These are phyloP conservation scores for Mortierella polycephala DNA, from an alignment of 371 early-diverging fungal genomes.

Conservation along the genomic window DNA sequence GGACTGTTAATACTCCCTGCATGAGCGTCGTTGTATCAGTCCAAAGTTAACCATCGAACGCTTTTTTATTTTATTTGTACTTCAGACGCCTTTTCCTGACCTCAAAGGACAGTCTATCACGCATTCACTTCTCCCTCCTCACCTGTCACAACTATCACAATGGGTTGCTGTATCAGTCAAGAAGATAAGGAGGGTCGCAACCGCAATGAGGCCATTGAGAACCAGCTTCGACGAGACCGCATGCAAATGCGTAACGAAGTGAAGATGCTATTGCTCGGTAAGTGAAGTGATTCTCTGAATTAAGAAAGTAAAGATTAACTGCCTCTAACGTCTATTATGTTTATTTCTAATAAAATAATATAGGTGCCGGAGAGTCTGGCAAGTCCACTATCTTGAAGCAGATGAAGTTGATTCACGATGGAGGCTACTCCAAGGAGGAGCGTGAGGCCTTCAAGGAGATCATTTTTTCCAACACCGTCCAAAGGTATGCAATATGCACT, in stretches of 20 bases:
- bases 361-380: conserved; percentile 98
- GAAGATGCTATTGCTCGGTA: conserved; percentile 95
- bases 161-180: conserved; percentile 92
- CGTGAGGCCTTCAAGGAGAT: conserved; percentile 91
- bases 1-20: too few relatives aligned
- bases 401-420: conserved; percentile 96
- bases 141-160: conserved; percentile 42
- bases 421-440: conserved; percentile 89
- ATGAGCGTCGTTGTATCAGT: too few relatives aligned
- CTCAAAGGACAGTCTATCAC: background rate
- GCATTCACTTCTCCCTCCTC: background rate
- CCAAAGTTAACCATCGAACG: too few relatives aligned
- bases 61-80: background rate
- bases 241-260: conserved; percentile 86
- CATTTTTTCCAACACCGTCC: conserved; percentile 92
- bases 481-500: conserved; percentile 58
- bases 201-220: conserved; percentile 91
- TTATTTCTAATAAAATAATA: background rate
- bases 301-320: background rate
- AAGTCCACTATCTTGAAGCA: conserved; percentile 98
- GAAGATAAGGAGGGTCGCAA: conserved; percentile 87
- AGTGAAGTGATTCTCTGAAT: conserved; percentile 5
- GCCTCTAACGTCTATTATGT: background rate
- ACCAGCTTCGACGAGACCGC: conserved; percentile 84
- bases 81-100: background rate